Evolutionary conservation across 2,329 filamentous ascomycete genomes (phyloP).

Genomic region (Alternaria sp.): DNA sequence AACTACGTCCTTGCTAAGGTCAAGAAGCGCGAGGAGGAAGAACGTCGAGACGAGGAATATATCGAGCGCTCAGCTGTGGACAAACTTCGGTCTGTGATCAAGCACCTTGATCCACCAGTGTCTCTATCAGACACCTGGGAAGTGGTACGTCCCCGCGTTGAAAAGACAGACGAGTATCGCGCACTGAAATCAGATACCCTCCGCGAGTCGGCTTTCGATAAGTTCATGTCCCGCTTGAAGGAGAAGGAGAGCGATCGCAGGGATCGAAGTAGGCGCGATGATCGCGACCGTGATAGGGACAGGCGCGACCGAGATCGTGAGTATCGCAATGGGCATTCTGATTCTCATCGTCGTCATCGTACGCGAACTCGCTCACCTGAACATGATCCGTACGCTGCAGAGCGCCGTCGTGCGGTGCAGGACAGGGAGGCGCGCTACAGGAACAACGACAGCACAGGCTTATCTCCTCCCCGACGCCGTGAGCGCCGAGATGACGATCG

Average conservation of each 20-base stretch:
- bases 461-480: slow-evolving; percentile 61
- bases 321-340: slow-evolving; percentile 52
- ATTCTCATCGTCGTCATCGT: slow-evolving; percentile 54
- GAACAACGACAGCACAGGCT: slow-evolving; percentile 75
- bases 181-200: slow-evolving; percentile 84
- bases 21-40: slow-evolving; percentile 81
- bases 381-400: slow-evolving; percentile 91
- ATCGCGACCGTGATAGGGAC: slow-evolving; percentile 57
- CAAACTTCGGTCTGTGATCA: slow-evolving; percentile 83
- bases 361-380: slow-evolving; percentile 89
- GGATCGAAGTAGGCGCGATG: slow-evolving; percentile 50
- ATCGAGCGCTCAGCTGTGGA: slow-evolving; percentile 87
- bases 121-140: slow-evolving; percentile 84
- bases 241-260: slow-evolving; percentile 80
- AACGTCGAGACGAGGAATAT: slow-evolving; percentile 82
- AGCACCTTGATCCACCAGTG: slow-evolving; percentile 88
- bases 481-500: slow-evolving; percentile 52
- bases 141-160: slow-evolving; percentile 80
- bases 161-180: slow-evolving; percentile 84
- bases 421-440: slow-evolving; percentile 94
- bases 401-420: slow-evolving; percentile 90
- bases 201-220: slow-evolving; percentile 86
- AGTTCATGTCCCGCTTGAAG: slow-evolving; percentile 86
- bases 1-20: slow-evolving; percentile 89
- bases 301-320: slow-evolving; percentile 53